phyloP scores from a whole-genome alignment of 116 monocot species.

The Cymodocea nodosa region DNA sequence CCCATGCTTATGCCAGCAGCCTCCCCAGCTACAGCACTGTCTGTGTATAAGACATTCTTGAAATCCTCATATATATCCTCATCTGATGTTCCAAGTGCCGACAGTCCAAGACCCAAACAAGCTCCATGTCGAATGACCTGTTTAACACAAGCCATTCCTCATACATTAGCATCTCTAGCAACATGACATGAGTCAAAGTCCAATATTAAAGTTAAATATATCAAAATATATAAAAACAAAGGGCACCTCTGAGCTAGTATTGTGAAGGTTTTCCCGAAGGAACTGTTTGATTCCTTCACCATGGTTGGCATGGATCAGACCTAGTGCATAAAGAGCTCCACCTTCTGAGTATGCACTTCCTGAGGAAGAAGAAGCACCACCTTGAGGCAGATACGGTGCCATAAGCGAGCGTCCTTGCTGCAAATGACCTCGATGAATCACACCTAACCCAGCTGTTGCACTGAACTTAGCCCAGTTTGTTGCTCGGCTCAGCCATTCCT shows the following conservation, averaged over 20 bases:
- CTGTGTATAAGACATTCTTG: conserved; percentile 83
- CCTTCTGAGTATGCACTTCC: conserved; percentile 99
- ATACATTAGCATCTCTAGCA: background rate
- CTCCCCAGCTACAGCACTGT: conserved; percentile 97
- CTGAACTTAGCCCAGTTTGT: conserved; percentile 99
- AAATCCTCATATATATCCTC: conserved; percentile 95
- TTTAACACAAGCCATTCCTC: background rate
- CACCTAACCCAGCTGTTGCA: conserved; percentile 95
- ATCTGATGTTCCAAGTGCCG: conserved; percentile 91
- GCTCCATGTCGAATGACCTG: conserved; percentile 98
- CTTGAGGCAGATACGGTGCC: conserved; percentile 98
- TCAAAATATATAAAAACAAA: background rate
- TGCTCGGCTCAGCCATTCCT: conserved; percentile 98
- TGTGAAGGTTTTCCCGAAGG: conserved; percentile 81
- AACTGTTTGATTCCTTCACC: conserved; percentile 97
- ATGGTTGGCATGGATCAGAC: conserved; percentile 97
- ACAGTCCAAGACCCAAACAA: conserved; percentile 90
- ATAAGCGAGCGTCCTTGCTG: conserved; percentile 94
- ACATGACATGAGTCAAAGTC: background rate
- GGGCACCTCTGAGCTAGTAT: conserved; percentile 73
- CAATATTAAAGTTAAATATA: background rate
- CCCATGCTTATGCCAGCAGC: conserved; percentile 99
- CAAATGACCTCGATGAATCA: conserved; percentile 95
- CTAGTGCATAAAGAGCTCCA: conserved; percentile 96
- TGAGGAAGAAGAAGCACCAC: conserved; percentile 75